These are phyloP conservation scores for Pseudisothecium myosuroides DNA, from an alignment of 225 moss, liverwort and hornwort species.

Conservation along the genomic window DNA sequence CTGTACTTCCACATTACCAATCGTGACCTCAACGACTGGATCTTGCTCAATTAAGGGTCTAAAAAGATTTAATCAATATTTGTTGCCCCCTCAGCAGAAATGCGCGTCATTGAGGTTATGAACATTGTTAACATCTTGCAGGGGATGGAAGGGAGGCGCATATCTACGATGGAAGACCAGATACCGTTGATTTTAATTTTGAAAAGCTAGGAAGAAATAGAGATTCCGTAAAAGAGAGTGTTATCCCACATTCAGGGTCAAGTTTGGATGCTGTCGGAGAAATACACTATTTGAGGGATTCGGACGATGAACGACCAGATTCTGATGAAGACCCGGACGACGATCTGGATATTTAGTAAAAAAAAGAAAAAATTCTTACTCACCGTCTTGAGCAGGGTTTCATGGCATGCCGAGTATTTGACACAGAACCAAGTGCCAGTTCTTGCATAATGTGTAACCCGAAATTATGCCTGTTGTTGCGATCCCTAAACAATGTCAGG, in stretches of 20 bases:
- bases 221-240: not conserved
- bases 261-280: slow-evolving; percentile 35
- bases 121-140: slow-evolving; percentile 6
- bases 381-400: not conserved
- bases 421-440: not conserved
- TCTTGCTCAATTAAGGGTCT: not conserved
- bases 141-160: slow-evolving; percentile 68
- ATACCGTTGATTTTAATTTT: slow-evolving; percentile 12
- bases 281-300: slow-evolving; percentile 86
- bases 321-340: slow-evolving; percentile 99
- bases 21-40: not conserved
- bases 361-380: not conserved
- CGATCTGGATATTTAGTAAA: slow-evolving; percentile 75
- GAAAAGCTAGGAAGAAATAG: slow-evolving; percentile 9
- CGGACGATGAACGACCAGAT: slow-evolving; percentile 94
- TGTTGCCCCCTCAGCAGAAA: not conserved
- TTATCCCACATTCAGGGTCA: not conserved
- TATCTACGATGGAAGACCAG: slow-evolving; percentile 82
- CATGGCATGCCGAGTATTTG: not conserved
- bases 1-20: not conserved
- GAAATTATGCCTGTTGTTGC: not conserved
- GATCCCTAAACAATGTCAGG: not conserved
- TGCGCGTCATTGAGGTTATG: not conserved
- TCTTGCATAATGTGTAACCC: not conserved
- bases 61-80: not conserved